phyloP scores from a whole-genome alignment of 345 rosid genomes.

The Iberis pinnata region DNA sequence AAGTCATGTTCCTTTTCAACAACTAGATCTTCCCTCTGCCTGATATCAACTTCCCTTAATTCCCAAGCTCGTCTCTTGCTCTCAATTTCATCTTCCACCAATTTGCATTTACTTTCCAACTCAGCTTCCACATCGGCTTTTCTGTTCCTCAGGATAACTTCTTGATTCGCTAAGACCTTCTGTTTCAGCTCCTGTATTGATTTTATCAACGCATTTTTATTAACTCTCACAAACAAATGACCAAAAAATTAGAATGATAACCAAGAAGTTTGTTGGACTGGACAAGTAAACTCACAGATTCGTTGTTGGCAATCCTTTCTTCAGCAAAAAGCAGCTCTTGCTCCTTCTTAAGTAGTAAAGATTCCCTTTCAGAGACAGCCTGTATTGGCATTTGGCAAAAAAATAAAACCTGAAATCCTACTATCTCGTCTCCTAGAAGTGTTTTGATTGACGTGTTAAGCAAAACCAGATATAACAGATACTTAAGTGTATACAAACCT shows the following conservation, averaged over 20 bases:
- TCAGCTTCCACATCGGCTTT: slow-evolving; percentile 70
- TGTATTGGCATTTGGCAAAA: slow-evolving; percentile 27
- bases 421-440: neutral
- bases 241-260: slow-evolving; percentile 9
- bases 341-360: slow-evolving; percentile 55
- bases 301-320: slow-evolving; percentile 60
- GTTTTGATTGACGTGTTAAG: neutral
- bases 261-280: slow-evolving; percentile 3
- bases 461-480: slow-evolving; percentile 8
- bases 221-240: slow-evolving; percentile 4
- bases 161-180: slow-evolving; percentile 57
- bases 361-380: slow-evolving; percentile 56
- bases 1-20: slow-evolving; percentile 76
- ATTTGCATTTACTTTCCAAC: slow-evolving; percentile 51
- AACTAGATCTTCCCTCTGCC: slow-evolving; percentile 55
- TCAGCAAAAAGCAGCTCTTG: slow-evolving; percentile 62
- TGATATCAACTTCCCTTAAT: slow-evolving; percentile 75
- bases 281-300: slow-evolving; percentile 58
- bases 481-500: slow-evolving; percentile 42
- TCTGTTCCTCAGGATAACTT: slow-evolving; percentile 48
- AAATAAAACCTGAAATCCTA: slow-evolving; percentile 13
- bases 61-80: slow-evolving; percentile 86
- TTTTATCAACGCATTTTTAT: neutral
- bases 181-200: slow-evolving; percentile 53
- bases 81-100: slow-evolving; percentile 80